Evolutionary conservation across 2,329 filamentous ascomycete genomes (phyloP).

Genomic region (Tothia fuscella): DNA sequence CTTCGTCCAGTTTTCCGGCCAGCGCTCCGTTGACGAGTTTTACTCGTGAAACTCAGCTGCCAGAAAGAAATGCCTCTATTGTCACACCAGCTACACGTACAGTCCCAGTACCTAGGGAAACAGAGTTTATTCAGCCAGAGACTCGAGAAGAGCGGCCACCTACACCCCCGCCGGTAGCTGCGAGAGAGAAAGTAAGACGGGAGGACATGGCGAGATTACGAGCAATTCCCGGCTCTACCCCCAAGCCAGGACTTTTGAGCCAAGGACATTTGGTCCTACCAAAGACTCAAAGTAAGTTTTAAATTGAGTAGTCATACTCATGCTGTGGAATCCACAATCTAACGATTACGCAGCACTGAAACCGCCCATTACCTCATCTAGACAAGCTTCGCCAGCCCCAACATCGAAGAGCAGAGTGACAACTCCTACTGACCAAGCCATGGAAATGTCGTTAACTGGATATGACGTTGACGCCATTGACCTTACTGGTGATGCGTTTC

Average conservation of each 20-base stretch:
- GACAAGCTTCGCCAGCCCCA: background rate
- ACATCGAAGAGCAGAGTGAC: background rate
- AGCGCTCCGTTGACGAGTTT: background rate
- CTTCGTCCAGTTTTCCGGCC: conserved; percentile 2
- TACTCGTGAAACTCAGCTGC: background rate
- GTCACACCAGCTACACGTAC: background rate
- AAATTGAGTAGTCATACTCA: background rate
- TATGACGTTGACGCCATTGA: conserved; percentile 2
- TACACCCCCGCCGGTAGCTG: background rate
- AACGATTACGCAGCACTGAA: background rate
- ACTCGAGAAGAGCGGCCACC: background rate
- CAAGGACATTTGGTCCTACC: conserved; percentile 9
- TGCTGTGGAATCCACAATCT: background rate
- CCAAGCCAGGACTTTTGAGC: conserved; percentile 25
- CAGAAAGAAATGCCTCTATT: background rate
- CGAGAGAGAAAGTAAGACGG: background rate
- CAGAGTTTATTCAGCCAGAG: background rate
- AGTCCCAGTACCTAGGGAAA: background rate
- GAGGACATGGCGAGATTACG: conserved; percentile 33
- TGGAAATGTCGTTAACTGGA: background rate
- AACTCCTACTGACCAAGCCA: background rate
- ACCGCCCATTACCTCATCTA: background rate
- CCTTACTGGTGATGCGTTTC: conserved; percentile 6
- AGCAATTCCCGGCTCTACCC: conserved; percentile 30
- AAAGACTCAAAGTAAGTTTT: background rate